Evolutionary conservation across 257 asterid genomes (phyloP).

Genomic region (Ballota nigra): DNA sequence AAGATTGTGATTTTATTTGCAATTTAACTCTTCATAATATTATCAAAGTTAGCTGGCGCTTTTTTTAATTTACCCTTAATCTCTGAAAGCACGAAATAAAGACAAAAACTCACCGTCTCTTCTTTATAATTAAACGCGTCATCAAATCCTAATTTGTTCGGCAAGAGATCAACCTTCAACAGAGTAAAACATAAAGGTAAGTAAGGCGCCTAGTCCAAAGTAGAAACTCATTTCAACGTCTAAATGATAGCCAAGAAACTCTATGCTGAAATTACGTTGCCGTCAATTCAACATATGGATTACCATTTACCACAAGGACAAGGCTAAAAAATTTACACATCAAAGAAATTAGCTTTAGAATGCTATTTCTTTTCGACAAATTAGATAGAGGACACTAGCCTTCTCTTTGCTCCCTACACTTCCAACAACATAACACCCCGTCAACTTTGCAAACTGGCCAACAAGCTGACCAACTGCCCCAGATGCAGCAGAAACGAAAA

Average conservation of each 20-base stretch:
- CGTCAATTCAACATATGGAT: neutral
- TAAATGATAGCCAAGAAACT: neutral
- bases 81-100: neutral
- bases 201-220: neutral
- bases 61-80: too few species aligned
- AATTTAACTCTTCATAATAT: too few species aligned
- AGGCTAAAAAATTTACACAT: neutral
- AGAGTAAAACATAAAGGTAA: neutral
- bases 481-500: neutral
- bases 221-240: neutral
- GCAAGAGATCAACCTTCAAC: conserved; percentile 14
- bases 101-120: neutral
- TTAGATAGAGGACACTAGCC: neutral
- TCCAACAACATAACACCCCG: conserved; percentile 11
- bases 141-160: conserved; percentile 15
- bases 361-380: neutral
- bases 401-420: too few species aligned
- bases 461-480: conserved; percentile 18
- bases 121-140: conserved; percentile 10
- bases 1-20: too few species aligned
- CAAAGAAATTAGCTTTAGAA: neutral
- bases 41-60: too few species aligned
- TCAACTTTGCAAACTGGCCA: conserved; percentile 8
- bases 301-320: neutral
- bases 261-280: too few species aligned